These are phyloP conservation scores for Aspergillus clavatus DNA, from an alignment of 2,329 filamentous ascomycete species.

Conservation along the genomic window DNA sequence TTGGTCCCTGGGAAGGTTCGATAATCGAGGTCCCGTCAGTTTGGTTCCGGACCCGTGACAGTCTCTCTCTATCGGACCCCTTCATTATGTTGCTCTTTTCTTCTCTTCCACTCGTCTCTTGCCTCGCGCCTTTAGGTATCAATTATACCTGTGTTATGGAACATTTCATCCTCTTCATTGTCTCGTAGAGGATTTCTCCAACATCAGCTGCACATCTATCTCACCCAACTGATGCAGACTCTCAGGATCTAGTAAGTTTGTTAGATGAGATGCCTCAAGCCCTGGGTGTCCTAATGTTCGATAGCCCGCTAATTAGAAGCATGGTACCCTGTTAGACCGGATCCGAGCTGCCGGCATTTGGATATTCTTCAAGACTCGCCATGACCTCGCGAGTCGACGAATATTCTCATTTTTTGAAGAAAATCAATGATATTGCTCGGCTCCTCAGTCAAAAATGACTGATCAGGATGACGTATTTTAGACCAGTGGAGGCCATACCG, in stretches of 20 bases:
- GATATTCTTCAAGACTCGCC: no score
- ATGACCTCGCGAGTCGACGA: no score
- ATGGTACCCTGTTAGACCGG: no score
- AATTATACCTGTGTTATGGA: not conserved
- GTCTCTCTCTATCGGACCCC: slow-evolving; percentile 3
- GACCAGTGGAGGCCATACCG: no score
- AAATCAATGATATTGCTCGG: no score
- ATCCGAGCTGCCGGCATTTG: no score
- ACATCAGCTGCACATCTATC: not conserved
- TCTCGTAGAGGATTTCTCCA: not conserved
- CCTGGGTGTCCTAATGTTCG: no score
- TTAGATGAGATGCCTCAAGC: not conserved
- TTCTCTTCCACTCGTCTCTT: slow-evolving; percentile 1
- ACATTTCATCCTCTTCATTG: not conserved
- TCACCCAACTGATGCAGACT: not conserved
- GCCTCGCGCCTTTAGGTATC: not conserved
- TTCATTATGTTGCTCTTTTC: slow-evolving; percentile 3
- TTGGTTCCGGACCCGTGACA: slow-evolving; percentile 21
- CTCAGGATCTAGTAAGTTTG: not conserved
- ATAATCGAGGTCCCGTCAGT: slow-evolving; percentile 18
- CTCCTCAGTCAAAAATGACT: no score
- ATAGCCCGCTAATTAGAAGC: no score
- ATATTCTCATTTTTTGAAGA: no score
- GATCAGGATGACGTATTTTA: no score
- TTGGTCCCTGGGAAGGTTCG: slow-evolving; percentile 9